These are phyloP conservation scores for Tetraselmis chui DNA, from an alignment of 139 green algal genomes.

Conservation along the genomic window DNA sequence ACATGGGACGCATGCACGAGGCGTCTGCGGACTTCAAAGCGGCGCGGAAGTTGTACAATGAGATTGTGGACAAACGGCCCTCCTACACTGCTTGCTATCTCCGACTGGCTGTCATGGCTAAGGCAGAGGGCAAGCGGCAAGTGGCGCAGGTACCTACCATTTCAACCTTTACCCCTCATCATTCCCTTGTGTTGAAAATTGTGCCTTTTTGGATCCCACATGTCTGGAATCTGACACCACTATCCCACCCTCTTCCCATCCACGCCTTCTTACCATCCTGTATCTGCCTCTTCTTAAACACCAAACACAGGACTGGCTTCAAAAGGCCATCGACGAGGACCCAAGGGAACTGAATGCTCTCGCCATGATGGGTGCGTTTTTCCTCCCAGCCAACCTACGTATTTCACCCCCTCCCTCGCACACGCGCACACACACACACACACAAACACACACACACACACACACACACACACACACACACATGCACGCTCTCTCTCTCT, in stretches of 20 bases:
- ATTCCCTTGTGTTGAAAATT: too few relatives aligned
- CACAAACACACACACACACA: too few relatives aligned
- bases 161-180: too few relatives aligned
- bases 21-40: conserved; percentile 14
- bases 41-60: conserved; percentile 12
- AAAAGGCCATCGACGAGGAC: conserved; percentile 23
- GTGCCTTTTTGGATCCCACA: too few relatives aligned
- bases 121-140: conserved; percentile 11
- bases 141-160: not conserved
- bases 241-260: too few relatives aligned
- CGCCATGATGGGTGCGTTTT: conserved; percentile 40
- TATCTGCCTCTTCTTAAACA: too few relatives aligned
- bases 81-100: conserved; percentile 80
- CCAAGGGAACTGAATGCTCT: conserved; percentile 41
- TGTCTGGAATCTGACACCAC: too few relatives aligned
- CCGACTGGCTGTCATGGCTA: conserved; percentile 65
- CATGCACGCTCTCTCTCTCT: not conserved
- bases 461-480: too few relatives aligned
- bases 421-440: too few relatives aligned
- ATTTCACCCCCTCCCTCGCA: too few relatives aligned
- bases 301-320: conserved; percentile 35
- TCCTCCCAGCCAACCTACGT: conserved; percentile 1
- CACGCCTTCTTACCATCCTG: too few relatives aligned
- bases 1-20: conserved; percentile 70
- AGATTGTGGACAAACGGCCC: conserved; percentile 53